Evolutionary conservation across 208 protist genomes (phyloP), one percentile per base, ranked within the genome.

Genomic region (Vickermania spadyakhi): DNA sequence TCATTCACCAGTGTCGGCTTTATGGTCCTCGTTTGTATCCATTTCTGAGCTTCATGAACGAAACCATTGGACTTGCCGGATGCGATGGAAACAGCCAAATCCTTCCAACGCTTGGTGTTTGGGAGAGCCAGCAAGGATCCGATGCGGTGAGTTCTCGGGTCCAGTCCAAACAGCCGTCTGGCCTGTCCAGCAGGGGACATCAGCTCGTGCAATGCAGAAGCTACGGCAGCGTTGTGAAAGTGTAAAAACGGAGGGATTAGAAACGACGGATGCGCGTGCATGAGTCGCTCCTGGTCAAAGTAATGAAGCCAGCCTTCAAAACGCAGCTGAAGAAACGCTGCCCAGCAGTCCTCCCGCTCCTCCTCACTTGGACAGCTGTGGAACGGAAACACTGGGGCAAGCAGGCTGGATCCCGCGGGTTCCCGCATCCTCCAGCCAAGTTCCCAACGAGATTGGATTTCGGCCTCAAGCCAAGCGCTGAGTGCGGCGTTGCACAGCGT

Each of bases 271-370:
- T 76, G 80, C 0, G 72, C 77, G 31, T 64, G 59, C n/a, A 60
- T 49, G 51, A 72, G 67, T 23, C 66, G 68, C 69, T 87, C 75
- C 50, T 60, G 56, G 29, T 71, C 77, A 57, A 82, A 81, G 75
- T 91, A 87, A n/a, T 75, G 61, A 56, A 65, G 53, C 79, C 80
- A 86, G 27, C 72, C 67, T 27, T 86, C 79, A 58, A 79, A 71
- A 22, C 84, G 79, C 22, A 87, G 66, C 45, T 81, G 79, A 28
- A 69, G 55, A 60, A 73, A 81, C 25, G 60, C 58, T 18, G n/a
- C 64, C 29, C 11, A n/a, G n/a, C n/a, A n/a, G n/a, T n/a, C 31
- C 60, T n/a, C n/a, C n/a, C n/a, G n/a, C n/a, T n/a, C n/a, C n/a
- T n/a, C n/a, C n/a, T n/a, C n/a, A n/a, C n/a, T n/a, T n/a, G n/a